Percentiles rank a stretch among this genome's conserved stretches.
phyloP scores from a whole-genome alignment of 139 green algal genomes.

The Nannochloris sp. region DNA sequence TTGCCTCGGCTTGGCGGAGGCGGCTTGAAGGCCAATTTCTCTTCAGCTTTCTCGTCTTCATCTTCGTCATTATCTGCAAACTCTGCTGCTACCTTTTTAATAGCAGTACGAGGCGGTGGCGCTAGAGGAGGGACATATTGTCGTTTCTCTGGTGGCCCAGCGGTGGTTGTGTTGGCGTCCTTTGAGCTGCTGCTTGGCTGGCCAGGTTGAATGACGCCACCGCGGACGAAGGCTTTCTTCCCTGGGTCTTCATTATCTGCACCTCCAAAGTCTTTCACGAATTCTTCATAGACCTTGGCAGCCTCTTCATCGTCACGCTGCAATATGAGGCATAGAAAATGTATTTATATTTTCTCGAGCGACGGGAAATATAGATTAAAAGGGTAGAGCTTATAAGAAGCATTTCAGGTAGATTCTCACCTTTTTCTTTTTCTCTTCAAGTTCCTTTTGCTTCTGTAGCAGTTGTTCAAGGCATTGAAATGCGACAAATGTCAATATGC shows the following conservation, averaged over 20 bases:
- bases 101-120: not conserved
- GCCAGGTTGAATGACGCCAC: constrained; percentile 59
- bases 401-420: no score
- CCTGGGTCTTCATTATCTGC: constrained; percentile 33
- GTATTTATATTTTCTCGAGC: no score
- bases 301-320: constrained; percentile 78
- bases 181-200: no score
- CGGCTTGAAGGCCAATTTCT: constrained; percentile 24
- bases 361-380: no score
- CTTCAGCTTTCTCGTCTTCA: not conserved
- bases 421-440: constrained; percentile 77
- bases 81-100: not conserved
- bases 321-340: no score
- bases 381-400: no score
- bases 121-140: not conserved
- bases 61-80: not conserved
- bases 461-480: not conserved
- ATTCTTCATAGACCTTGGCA: constrained; percentile 82
- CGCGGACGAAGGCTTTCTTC: constrained; percentile 52
- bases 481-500: not conserved
- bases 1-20: constrained; percentile 38
- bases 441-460: constrained; percentile 77
- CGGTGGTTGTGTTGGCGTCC: no score
- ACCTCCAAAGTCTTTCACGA: constrained; percentile 76
- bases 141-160: not conserved